Percentiles rank a stretch among this genome's conserved stretches.
Conservation (phyloP, 495 filamentous ascomycete species). For the Aspergillus cavernicola region DNA sequence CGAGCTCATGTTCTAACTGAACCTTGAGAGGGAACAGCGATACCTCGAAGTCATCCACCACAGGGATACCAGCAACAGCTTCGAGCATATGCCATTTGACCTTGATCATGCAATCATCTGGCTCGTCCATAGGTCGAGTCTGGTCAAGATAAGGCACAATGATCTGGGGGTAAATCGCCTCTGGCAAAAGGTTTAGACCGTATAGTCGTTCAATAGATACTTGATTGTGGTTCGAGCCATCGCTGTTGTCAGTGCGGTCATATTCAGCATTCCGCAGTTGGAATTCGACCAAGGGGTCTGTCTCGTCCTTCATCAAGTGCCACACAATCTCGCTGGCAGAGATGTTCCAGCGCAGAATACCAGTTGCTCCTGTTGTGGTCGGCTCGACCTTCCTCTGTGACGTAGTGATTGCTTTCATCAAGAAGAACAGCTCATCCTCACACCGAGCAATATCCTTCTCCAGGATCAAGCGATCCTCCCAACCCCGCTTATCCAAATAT, state of each 20-base stretch:
- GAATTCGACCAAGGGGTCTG: conserved; percentile 89
- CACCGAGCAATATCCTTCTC: conserved; percentile 84
- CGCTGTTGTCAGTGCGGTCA: conserved; percentile 90
- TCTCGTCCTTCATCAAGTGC: conserved; percentile 84
- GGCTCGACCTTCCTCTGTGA: conserved; percentile 81
- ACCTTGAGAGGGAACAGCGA: conserved; percentile 89
- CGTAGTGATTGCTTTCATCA: conserved; percentile 99
- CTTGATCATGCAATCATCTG: conserved; percentile 72
- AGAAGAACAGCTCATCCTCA: conserved; percentile 98
- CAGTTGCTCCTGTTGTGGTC: conserved; percentile 61
- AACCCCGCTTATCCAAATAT: conserved; percentile 82
- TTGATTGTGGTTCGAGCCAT: conserved; percentile 91
- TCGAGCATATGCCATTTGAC: conserved; percentile 98
- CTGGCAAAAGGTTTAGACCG: conserved; percentile 81
- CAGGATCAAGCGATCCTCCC: conserved; percentile 80
- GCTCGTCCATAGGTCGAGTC: conserved; percentile 45
- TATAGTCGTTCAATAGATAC: conserved; percentile 80
- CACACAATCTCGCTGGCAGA: conserved; percentile 90
- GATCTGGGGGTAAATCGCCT: conserved; percentile 94
- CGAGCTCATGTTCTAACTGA: conserved; percentile 89
- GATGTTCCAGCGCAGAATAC: conserved; percentile 83
- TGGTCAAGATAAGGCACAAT: conserved; percentile 81
- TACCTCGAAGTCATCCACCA: conserved; percentile 96
- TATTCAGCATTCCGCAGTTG: conserved; percentile 86
- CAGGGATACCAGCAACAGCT: conserved; percentile 94